Evolutionary conservation across 2,329 filamentous ascomycete genomes (phyloP), one percentile per base, ranked within the genome.

Genomic region (Beauveria caledonica): DNA sequence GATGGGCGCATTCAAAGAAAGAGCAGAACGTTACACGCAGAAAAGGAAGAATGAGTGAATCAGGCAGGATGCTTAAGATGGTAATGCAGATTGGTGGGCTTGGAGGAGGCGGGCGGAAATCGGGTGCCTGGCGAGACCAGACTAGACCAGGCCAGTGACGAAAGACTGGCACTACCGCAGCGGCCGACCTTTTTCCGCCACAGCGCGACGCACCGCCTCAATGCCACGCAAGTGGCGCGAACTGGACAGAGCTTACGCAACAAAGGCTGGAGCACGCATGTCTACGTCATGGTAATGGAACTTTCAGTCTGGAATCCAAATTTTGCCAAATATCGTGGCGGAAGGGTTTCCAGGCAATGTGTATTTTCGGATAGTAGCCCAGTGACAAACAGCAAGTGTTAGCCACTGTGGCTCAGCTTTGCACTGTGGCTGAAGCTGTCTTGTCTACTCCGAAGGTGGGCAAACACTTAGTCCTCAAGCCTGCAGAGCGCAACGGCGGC

Each of bases 141-240:
- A 50, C 48, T 17, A 5, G 48, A 33, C 29, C 29, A 21, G 50
- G n/a, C 19, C 60, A 27, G 60, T 56, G 60, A 61, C 60, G 60
- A 57, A 57, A 61, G 52, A 39, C 49, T 54, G 50, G 50, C 33
- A 29, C 19, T 36, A 39, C 40, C 15, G 17, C 25, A 59, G n/a
- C 21, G 25, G 33, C 58, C 58, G 58, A 50, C 58, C 58, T 60
- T 55, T 56, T 56, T 15, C 52, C 59, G 59, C 59, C 52, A 61
- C 59, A 60, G 33, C 29, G 33, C 11, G 11, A 36, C 33, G 60
- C 60, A 61, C 60, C 60, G 60, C 60, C 60, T 58, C 60, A 61
- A 52, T 61, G 59, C 52, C 59, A 54, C 53, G 54, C 49, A 46
- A 57, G 60, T 61, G 60, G 60, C 60, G 60, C 39, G 9, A 36